Evolutionary conservation across 352 stramenopile species (phyloP).

Genomic region (Phytophthora pluvialis): DNA sequence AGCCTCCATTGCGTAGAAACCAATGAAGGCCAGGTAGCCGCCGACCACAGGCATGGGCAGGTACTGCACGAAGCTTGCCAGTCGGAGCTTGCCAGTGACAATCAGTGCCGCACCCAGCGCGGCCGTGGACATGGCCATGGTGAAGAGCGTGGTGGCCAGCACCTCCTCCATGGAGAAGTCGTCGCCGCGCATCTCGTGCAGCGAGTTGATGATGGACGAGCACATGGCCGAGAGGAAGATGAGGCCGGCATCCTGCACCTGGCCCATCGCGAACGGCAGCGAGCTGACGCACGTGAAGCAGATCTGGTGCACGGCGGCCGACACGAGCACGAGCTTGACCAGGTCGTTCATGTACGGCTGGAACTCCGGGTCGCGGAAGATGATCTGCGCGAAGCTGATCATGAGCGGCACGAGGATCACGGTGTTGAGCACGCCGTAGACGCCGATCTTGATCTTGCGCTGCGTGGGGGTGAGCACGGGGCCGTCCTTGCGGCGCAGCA

Average conservation of each 20-base stretch:
- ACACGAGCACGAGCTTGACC: constrained; percentile 95
- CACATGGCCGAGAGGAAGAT: constrained; percentile 99
- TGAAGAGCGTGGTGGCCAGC: constrained; percentile 95
- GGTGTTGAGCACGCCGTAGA: constrained; percentile 94
- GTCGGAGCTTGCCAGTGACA: constrained; percentile 93
- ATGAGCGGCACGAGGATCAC: constrained; percentile 93
- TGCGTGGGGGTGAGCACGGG: constrained; percentile 27
- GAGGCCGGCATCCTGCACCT: constrained; percentile 98
- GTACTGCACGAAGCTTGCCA: constrained; percentile 97
- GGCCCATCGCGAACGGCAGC: constrained; percentile 97
- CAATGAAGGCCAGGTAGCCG: constrained; percentile 98
- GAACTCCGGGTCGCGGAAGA: constrained; percentile 94
- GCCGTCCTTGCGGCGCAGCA: constrained; percentile 22
- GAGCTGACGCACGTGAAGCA: constrained; percentile 91
- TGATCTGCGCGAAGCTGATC: constrained; percentile 95
- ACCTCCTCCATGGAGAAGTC: constrained; percentile 78
- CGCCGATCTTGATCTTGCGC: constrained; percentile 64
- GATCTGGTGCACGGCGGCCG: constrained; percentile 80
- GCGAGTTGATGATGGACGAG: constrained; percentile 81
- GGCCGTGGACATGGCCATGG: constrained; percentile 92
- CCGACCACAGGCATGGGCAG: constrained; percentile 97
- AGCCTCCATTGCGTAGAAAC: constrained; percentile 89
- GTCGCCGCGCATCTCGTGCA: constrained; percentile 70
- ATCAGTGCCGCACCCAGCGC: constrained; percentile 94
- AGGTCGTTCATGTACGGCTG: constrained; percentile 91